phyloP scores from a whole-genome alignment of 1,139 yeast species.

The Suhomyces bolitotheri region DNA sequence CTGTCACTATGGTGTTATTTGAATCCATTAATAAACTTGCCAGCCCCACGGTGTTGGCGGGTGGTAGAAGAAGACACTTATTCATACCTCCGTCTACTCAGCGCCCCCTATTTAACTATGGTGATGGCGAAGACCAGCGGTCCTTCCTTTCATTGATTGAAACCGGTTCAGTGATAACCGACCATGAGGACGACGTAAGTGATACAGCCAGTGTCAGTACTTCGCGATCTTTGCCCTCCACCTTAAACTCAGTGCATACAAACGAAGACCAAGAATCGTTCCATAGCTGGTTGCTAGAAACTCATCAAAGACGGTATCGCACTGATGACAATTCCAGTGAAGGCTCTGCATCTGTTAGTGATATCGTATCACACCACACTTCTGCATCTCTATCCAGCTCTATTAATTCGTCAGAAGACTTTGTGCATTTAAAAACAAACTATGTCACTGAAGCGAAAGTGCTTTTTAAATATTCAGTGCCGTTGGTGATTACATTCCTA shows the following conservation, averaged over 20 bases:
- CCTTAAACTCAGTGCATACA: conserved; percentile 50
- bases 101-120: conserved; percentile 65
- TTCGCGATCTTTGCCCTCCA: conserved; percentile 64
- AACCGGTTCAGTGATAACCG: conserved; percentile 40
- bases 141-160: conserved; percentile 55
- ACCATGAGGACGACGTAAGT: conserved; percentile 44
- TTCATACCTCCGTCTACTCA: conserved; percentile 75
- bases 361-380: conserved; percentile 8
- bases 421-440: conserved; percentile 47
- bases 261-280: conserved; percentile 56
- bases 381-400: conserved; percentile 13
- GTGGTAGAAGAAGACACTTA: conserved; percentile 43
- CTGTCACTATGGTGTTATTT: conserved; percentile 40
- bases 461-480: conserved; percentile 57
- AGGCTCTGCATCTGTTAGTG: conserved; percentile 9
- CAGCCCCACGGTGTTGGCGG: conserved; percentile 42
- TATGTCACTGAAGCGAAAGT: conserved; percentile 46
- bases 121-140: conserved; percentile 61
- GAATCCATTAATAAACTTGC: conserved; percentile 43
- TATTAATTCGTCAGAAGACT: conserved; percentile 34
- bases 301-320: conserved; percentile 60
- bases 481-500: conserved; percentile 65
- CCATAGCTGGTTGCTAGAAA: conserved; percentile 63
- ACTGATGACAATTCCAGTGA: conserved; percentile 13
- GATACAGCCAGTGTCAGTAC: conserved; percentile 56